phyloP scores from a whole-genome alignment of 2,329 filamentous ascomycete genomes.

The Nigrospora oryzae region DNA sequence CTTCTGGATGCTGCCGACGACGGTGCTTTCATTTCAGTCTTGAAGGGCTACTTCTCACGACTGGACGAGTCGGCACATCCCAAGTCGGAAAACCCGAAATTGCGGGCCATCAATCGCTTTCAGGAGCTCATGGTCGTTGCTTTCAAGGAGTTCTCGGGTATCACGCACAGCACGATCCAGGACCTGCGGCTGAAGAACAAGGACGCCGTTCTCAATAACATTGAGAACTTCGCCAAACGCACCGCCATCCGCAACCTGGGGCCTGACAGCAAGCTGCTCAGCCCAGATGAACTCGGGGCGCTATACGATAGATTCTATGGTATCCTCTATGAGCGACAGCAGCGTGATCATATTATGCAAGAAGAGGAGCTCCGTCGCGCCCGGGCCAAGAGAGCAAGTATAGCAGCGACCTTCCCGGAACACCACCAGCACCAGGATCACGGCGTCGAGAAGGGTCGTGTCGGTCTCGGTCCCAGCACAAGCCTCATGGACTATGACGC shows the following conservation, averaged over 20 bases:
- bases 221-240: slow-evolving; percentile 94
- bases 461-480: slow-evolving; percentile 81
- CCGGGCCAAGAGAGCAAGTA: slow-evolving; percentile 52
- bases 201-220: slow-evolving; percentile 86
- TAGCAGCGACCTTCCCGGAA: slow-evolving; percentile 26
- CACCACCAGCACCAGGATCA: slow-evolving; percentile 26
- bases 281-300: slow-evolving; percentile 75
- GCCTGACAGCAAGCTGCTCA: slow-evolving; percentile 88
- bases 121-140: slow-evolving; percentile 99
- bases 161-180: slow-evolving; percentile 86
- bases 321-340: slow-evolving; percentile 84
- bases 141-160: slow-evolving; percentile 94
- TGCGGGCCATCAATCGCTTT: slow-evolving; percentile 88
- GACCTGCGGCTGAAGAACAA: slow-evolving; percentile 90
- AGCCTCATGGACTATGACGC: slow-evolving; percentile 96
- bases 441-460: slow-evolving; percentile 71
- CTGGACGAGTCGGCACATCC: slow-evolving; percentile 95
- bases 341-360: slow-evolving; percentile 67
- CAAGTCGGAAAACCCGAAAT: slow-evolving; percentile 88
- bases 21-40: slow-evolving; percentile 89
- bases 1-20: slow-evolving; percentile 88
- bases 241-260: slow-evolving; percentile 94
- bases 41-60: slow-evolving; percentile 90
- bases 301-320: slow-evolving; percentile 93
- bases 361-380: slow-evolving; percentile 63